Evolutionary conservation across 1,139 yeast species (phyloP).

Genomic region (Scheffersomyces illinoinensis): DNA sequence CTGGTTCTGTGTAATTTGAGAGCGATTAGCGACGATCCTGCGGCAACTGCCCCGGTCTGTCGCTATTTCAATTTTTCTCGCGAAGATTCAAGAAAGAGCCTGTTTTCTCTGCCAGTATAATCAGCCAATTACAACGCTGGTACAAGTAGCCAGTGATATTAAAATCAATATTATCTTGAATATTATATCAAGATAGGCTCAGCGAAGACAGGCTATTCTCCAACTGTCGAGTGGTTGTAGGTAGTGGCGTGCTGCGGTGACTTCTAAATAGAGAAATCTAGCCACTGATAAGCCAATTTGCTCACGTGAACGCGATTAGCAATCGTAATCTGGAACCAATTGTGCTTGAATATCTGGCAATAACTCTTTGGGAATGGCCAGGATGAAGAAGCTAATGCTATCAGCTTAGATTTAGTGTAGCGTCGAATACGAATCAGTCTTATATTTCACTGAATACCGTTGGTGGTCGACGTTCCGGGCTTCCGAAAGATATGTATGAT

Average conservation of each 20-base stretch:
- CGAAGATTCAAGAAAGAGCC: neutral
- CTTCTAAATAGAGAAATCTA: neutral
- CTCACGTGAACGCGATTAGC: neutral
- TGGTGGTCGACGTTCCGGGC: neutral
- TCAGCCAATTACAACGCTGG: neutral
- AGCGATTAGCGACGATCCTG: neutral
- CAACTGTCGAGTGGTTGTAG: neutral
- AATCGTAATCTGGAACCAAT: neutral
- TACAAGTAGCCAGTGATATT: neutral
- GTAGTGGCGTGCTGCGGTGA: neutral
- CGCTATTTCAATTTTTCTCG: neutral
- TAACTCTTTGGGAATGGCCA: no score
- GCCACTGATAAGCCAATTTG: neutral
- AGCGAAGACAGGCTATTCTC: neutral
- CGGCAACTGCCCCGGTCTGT: neutral
- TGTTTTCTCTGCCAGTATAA: neutral
- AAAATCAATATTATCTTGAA: neutral
- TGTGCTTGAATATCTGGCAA: no score
- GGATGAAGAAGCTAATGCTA: neutral
- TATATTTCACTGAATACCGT: neutral
- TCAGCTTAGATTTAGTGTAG: neutral
- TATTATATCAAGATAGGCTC: neutral
- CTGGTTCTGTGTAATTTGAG: neutral
- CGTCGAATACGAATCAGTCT: neutral
- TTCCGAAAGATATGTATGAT: neutral